phyloP scores from a whole-genome alignment of 2,329 filamentous ascomycete genomes.

The Aspergillus udagawae region DNA sequence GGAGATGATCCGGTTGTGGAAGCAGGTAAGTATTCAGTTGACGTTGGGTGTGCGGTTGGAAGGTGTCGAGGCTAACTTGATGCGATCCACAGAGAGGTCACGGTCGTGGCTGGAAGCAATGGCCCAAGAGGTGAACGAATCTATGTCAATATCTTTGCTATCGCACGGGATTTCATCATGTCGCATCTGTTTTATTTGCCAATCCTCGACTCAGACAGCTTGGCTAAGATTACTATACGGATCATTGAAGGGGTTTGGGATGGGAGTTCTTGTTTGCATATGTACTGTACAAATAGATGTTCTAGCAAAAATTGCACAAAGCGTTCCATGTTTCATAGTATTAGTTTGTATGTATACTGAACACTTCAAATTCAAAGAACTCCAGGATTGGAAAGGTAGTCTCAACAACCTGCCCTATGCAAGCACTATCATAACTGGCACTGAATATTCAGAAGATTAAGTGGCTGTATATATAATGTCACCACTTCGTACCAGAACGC shows the following conservation, averaged over 20 bases:
- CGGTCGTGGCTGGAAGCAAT: conserved; percentile 71
- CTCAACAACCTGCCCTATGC: not conserved
- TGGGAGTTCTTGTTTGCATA: conserved; percentile 12
- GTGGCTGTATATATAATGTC: too few species aligned
- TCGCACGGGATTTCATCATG: conserved; percentile 9
- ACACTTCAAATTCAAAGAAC: not conserved
- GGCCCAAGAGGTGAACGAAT: conserved; percentile 51
- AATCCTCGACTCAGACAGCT: conserved; percentile 5
- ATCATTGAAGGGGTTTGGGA: conserved; percentile 12
- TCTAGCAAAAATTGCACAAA: conserved; percentile 1
- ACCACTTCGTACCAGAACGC: not conserved
- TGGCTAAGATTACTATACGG: conserved; percentile 5
- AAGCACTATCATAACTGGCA: not conserved
- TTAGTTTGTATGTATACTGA: not conserved
- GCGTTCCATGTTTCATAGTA: not conserved
- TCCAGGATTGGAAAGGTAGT: not conserved
- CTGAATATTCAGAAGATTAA: not conserved
- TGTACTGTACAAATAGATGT: conserved; percentile 20
- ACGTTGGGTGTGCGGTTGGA: not conserved
- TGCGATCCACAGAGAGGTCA: conserved; percentile 56
- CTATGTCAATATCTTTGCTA: not conserved
- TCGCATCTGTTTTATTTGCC: conserved; percentile 11
- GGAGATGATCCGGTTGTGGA: conserved; percentile 86
- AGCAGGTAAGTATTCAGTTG: conserved; percentile 61
- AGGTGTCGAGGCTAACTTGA: conserved; percentile 31